phyloP scores from a whole-genome alignment of 2,329 filamentous ascomycete genomes.

The Bisporella sp. region DNA sequence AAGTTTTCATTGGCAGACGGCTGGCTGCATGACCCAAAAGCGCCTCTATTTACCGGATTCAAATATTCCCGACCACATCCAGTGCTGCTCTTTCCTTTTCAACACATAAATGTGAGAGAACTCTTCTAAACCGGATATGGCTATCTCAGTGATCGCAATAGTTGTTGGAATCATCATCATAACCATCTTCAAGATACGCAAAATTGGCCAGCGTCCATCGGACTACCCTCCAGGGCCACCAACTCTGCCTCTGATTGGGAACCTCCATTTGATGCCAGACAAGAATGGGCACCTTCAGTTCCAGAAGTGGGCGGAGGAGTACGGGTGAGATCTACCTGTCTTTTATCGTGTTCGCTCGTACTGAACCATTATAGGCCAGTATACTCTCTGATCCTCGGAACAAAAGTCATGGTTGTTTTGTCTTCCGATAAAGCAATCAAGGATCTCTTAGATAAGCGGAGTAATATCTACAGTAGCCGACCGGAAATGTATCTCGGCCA shows the following conservation, averaged over 20 bases:
- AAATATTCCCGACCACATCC: too few species aligned
- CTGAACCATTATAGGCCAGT: not conserved
- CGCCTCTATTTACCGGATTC: too few species aligned
- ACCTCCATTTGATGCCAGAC: slow-evolving; percentile 7
- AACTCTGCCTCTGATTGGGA: slow-evolving; percentile 13
- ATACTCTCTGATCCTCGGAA: slow-evolving; percentile 16
- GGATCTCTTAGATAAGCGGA: slow-evolving; percentile 14
- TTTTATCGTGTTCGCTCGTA: not conserved
- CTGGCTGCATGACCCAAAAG: too few species aligned
- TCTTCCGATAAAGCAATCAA: slow-evolving; percentile 10
- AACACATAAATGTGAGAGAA: too few species aligned
- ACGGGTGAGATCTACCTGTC: slow-evolving; percentile 4
- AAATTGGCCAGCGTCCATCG: slow-evolving; percentile 7
- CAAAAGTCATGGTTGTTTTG: slow-evolving; percentile 13
- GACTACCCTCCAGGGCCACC: slow-evolving; percentile 13
- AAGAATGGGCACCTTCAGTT: slow-evolving; percentile 6
- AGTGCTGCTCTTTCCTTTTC: too few species aligned
- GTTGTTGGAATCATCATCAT: too few species aligned
- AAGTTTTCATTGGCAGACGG: too few species aligned
- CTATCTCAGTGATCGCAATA: too few species aligned
- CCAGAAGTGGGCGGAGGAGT: slow-evolving; percentile 15
- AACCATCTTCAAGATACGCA: not conserved
- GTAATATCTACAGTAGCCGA: slow-evolving; percentile 11
- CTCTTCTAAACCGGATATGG: too few species aligned
- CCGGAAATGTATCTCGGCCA: slow-evolving; percentile 10